phyloP scores from a whole-genome alignment of 768 basidiomycete genomes.

The Boletus rubroflammeus region DNA sequence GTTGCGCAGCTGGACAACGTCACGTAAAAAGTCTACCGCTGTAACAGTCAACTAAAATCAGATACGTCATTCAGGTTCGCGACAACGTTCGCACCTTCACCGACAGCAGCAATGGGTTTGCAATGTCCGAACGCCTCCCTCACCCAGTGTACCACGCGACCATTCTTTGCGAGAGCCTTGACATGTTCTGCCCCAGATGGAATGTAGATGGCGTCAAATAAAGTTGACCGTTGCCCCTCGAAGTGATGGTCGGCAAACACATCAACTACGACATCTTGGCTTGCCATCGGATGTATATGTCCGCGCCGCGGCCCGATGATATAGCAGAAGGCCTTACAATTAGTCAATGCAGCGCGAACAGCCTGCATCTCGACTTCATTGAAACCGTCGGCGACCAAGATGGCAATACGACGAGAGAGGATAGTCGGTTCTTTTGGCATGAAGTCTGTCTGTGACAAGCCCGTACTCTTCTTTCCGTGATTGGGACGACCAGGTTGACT shows the following conservation, averaged over 20 bases:
- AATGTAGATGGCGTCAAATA: slow-evolving; percentile 81
- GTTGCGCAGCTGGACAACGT: slow-evolving; percentile 44
- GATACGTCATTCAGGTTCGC: neutral
- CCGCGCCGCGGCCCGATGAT: slow-evolving; percentile 69
- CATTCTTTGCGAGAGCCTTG: slow-evolving; percentile 55
- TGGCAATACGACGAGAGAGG: slow-evolving; percentile 66
- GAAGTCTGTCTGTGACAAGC: slow-evolving; percentile 60
- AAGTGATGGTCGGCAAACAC: slow-evolving; percentile 65
- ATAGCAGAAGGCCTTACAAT: slow-evolving; percentile 54
- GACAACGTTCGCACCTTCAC: slow-evolving; percentile 41
- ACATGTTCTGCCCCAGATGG: slow-evolving; percentile 64
- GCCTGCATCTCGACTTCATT: slow-evolving; percentile 55
- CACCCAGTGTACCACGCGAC: slow-evolving; percentile 76
- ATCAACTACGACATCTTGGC: slow-evolving; percentile 25
- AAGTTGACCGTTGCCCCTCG: slow-evolving; percentile 75
- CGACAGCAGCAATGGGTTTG: slow-evolving; percentile 77
- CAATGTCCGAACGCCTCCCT: slow-evolving; percentile 85
- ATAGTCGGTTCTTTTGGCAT: slow-evolving; percentile 55
- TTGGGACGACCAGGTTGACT: slow-evolving; percentile 48
- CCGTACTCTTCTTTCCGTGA: slow-evolving; percentile 51
- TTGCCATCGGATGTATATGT: slow-evolving; percentile 36
- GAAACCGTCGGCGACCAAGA: slow-evolving; percentile 76
- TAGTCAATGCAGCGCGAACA: slow-evolving; percentile 51
- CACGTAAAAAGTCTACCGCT: slow-evolving; percentile 50
- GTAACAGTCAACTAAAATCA: neutral